phyloP scores from a whole-genome alignment of 371 early-diverging fungal species.

The Chytridium lagenaria region DNA sequence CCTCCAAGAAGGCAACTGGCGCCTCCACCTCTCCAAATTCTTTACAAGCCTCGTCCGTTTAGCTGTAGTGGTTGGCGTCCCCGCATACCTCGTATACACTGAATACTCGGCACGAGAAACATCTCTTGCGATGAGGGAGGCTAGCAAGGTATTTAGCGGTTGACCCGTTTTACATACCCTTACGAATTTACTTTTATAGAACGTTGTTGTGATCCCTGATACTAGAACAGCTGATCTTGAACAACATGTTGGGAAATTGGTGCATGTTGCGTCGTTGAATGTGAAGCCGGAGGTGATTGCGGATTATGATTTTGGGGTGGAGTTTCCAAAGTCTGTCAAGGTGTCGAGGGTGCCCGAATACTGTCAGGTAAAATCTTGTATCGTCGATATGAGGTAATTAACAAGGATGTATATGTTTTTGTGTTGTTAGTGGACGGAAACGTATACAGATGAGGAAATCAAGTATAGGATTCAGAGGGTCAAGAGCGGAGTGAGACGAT shows the following conservation, averaged over 20 bases:
- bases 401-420: constrained; percentile 2
- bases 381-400: not conserved
- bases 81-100: not conserved
- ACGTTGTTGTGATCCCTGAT: not conserved
- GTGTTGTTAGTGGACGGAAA: constrained; percentile 33
- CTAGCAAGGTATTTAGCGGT: not conserved
- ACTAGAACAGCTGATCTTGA: not conserved
- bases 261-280: constrained; percentile 19
- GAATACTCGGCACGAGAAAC: constrained; percentile 2
- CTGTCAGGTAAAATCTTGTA: constrained; percentile 30
- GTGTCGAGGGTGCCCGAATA: constrained; percentile 31
- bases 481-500: constrained; percentile 25
- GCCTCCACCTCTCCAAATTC: not conserved
- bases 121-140: constrained; percentile 8
- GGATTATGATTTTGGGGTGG: constrained; percentile 28
- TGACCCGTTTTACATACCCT: not conserved
- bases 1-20: not conserved
- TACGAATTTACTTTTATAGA: not conserved
- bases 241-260: constrained; percentile 21
- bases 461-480: constrained; percentile 26
- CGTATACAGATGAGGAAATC: constrained; percentile 16
- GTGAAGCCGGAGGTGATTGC: constrained; percentile 21
- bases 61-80: not conserved
- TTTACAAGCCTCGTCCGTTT: not conserved
- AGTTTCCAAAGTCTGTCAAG: constrained; percentile 25